Percentiles rank a stretch among this genome's conserved stretches.
phyloP scores from a whole-genome alignment of 768 basidiomycete genomes.

The Trametes villosa region DNA sequence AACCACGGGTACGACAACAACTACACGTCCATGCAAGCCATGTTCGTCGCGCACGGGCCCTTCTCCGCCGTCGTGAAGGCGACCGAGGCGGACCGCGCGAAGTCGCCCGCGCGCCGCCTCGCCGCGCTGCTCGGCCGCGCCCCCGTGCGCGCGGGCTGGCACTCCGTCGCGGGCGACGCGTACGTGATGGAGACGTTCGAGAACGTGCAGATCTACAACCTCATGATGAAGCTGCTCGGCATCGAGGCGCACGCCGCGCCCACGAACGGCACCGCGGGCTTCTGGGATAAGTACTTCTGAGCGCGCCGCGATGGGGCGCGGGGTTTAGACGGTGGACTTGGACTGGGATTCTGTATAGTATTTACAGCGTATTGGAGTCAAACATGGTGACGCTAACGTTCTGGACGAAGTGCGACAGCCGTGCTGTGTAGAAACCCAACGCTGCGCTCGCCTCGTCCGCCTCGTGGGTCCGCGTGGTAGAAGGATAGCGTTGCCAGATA shows the following conservation, averaged over 20 bases:
- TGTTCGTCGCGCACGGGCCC: constrained; percentile 92
- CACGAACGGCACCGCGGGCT: constrained; percentile 79
- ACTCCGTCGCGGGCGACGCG: constrained; percentile 62
- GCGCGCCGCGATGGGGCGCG: background rate
- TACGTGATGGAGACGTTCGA: constrained; percentile 83
- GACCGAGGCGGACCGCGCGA: constrained; percentile 42
- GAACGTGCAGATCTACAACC: constrained; percentile 86
- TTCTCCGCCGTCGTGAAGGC: constrained; percentile 74
- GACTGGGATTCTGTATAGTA: background rate
- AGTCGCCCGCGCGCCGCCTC: constrained; percentile 20
- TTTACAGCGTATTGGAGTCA: background rate
- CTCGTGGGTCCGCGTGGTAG: no score
- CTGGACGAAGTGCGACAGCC: background rate
- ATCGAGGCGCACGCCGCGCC: constrained; percentile 57
- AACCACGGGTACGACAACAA: constrained; percentile 92
- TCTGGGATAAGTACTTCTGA: constrained; percentile 82
- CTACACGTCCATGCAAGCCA: constrained; percentile 78
- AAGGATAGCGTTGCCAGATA: no score
- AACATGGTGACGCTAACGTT: background rate
- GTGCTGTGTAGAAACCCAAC: background rate
- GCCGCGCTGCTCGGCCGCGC: constrained; percentile 34
- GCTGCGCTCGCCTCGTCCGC: no score
- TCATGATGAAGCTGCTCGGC: constrained; percentile 76
- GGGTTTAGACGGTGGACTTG: background rate
- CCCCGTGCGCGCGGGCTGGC: constrained; percentile 55